Evolutionary conservation across 2,329 filamentous ascomycete genomes (phyloP), one percentile per base, ranked within the genome.

Genomic region (Hymenoscyphus albidus): DNA sequence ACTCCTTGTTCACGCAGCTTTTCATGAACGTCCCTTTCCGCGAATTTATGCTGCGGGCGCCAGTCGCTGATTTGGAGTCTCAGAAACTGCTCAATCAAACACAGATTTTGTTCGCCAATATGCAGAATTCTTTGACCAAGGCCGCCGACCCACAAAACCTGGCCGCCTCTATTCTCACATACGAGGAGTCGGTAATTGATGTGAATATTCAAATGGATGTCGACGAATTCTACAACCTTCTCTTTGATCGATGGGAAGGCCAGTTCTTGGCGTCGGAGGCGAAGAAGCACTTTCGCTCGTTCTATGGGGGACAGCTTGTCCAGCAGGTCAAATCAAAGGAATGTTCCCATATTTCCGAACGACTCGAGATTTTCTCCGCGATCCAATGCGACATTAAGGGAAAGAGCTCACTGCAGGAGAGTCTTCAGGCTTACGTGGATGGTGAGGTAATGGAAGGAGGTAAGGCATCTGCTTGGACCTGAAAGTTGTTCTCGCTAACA

Each of bases 321-420:
- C 93, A 97, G 68, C 95, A 99, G 77, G 91, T 98, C 71, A 95
- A 94, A 76, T 97, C 93, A 0, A 94, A 94, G 73, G 93, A 97
- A 76, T 99, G 95, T 72, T 82, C 91, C 60, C 95, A 99, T 76
- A 90, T 99, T 5, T 99, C 95, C 0, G 93, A 97, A 75, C 84
- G 90, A 16, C 82, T 92, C 1, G 95, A 99, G 75, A 88, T 91
- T 0, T 98, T 98, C 75, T 96, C 93, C 14, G 93, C 94, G 5
- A 93, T 99, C 62, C 93, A 97, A 71, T 96, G 95, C 74, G 93
- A 97, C 71, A 96, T 99, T 73, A 96, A 97, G 76, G 94, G 94
- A 61, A 98, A 97, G 78, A 83, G 81, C 27, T 90, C 82, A 39
- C 83, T 99, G 1, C 83, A 92, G 72, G 93, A 97, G 70, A 98